Evolutionary conservation across 192 early-diverging fungal genomes (phyloP).

Genomic region (Paraglomus brasilianum): DNA sequence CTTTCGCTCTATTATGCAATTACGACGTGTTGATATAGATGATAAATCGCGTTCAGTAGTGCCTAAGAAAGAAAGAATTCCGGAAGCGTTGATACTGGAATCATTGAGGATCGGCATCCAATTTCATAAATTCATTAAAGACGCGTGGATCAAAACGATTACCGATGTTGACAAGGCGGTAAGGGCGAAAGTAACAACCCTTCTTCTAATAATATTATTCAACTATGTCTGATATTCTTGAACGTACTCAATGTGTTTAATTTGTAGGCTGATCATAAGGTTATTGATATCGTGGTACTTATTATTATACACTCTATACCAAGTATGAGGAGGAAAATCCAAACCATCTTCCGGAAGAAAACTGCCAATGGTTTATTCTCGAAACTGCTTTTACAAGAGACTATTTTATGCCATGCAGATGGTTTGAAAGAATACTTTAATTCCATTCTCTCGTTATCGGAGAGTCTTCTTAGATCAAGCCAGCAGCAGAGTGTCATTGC

Average conservation of each 20-base stretch:
- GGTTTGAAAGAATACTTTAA: conserved; percentile 46
- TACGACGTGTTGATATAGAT: conserved; percentile 36
- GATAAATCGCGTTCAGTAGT: conserved; percentile 9
- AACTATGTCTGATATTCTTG: neutral
- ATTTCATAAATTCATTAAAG: conserved; percentile 65
- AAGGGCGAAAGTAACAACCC: conserved; percentile 5
- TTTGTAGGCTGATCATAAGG: conserved; percentile 44
- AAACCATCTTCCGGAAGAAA: conserved; percentile 51
- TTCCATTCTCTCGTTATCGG: conserved; percentile 56
- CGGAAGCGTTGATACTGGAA: conserved; percentile 58
- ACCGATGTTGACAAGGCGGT: conserved; percentile 47
- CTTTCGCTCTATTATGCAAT: conserved; percentile 55
- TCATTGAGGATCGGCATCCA: conserved; percentile 64
- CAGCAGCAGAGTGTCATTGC: conserved; percentile 44
- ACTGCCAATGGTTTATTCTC: conserved; percentile 45
- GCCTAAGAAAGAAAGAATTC: conserved; percentile 32
- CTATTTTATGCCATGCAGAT: conserved; percentile 45
- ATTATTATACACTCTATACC: conserved; percentile 52
- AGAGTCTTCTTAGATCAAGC: conserved; percentile 58
- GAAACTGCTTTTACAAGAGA: conserved; percentile 44
- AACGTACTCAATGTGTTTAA: neutral
- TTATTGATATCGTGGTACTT: conserved; percentile 52
- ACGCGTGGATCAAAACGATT: conserved; percentile 69
- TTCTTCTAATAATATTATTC: neutral
- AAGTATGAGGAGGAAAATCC: conserved; percentile 54